These are phyloP conservation scores for Rhodocollybia butyracea DNA, from an alignment of 768 basidiomycete species.

Conservation along the genomic window DNA sequence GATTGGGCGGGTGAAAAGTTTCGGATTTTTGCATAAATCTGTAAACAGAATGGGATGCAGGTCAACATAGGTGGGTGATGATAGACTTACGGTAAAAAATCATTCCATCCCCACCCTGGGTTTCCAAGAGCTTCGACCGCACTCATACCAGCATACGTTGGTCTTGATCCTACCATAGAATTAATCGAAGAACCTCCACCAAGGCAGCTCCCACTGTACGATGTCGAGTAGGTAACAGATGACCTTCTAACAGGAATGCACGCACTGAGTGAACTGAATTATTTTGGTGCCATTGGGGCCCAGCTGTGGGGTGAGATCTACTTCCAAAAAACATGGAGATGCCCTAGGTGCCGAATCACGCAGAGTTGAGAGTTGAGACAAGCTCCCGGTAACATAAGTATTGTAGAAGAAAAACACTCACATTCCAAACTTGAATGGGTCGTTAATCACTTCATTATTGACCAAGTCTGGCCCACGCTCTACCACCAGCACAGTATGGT, in stretches of 20 bases:
- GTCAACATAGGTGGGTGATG: not conserved
- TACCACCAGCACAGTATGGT: slow-evolving; percentile 18
- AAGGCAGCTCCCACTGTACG: slow-evolving; percentile 17
- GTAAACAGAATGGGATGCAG: not conserved
- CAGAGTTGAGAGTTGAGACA: not conserved
- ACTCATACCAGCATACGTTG: slow-evolving; percentile 14
- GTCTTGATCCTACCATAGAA: slow-evolving; percentile 20
- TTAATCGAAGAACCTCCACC: slow-evolving; percentile 26
- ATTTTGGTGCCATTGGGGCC: slow-evolving; percentile 7
- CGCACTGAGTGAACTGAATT: slow-evolving; percentile 6
- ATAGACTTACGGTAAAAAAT: slow-evolving; percentile 21
- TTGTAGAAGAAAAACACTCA: not conserved
- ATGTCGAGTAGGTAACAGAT: not conserved
- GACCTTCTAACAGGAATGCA: not conserved
- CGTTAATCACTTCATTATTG: slow-evolving; percentile 7
- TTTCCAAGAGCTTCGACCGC: slow-evolving; percentile 15
- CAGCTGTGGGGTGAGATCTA: slow-evolving; percentile 10
- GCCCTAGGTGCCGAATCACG: not conserved
- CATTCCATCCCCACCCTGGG: slow-evolving; percentile 29
- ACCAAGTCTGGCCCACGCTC: slow-evolving; percentile 26
- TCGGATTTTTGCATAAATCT: slow-evolving; percentile 18
- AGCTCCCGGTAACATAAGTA: not conserved
- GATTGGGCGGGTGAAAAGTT: slow-evolving; percentile 13
- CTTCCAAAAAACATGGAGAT: slow-evolving; percentile 1
- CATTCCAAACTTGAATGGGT: slow-evolving; percentile 9